Percentiles rank a stretch among this genome's conserved stretches.
phyloP scores from a whole-genome alignment of 1,284 basidiomycete species.

The Stereum hirsutum region DNA sequence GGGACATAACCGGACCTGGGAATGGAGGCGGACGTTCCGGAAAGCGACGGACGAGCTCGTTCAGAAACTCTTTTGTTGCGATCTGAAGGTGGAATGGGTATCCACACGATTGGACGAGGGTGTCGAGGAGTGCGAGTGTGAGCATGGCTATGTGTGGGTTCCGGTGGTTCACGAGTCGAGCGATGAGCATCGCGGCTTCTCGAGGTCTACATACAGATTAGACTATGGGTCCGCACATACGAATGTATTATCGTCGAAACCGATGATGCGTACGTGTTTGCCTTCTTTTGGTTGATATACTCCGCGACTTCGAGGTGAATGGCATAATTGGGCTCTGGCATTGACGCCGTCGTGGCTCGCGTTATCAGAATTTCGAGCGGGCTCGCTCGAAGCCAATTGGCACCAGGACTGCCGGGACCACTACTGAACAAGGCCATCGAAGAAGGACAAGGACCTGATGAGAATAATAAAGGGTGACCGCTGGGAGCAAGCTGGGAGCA shows the following conservation, averaged over 20 bases:
- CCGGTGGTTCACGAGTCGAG: constrained; percentile 79
- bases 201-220: constrained; percentile 49
- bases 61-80: constrained; percentile 97
- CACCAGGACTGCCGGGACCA: too few relatives aligned
- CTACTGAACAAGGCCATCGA: background rate
- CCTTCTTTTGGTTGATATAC: constrained; percentile 91
- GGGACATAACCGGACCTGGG: constrained; percentile 89
- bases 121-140: constrained; percentile 80
- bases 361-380: constrained; percentile 65
- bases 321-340: constrained; percentile 87
- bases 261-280: constrained; percentile 71
- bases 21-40: constrained; percentile 96
- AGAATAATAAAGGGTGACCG: too few relatives aligned
- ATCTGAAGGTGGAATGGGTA: constrained; percentile 97
- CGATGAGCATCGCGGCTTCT: constrained; percentile 81
- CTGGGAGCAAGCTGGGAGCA: too few relatives aligned
- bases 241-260: constrained; percentile 1
- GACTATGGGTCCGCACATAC: constrained; percentile 3
- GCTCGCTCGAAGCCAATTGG: background rate
- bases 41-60: constrained; percentile 96
- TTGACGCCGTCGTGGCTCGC: constrained; percentile 82
- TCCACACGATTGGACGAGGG: constrained; percentile 91
- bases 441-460: too few relatives aligned
- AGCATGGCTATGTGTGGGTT: constrained; percentile 87
- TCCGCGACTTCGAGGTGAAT: constrained; percentile 92